Conservation (phyloP, 129 eudicot species). For the Flaveria ramosissima region DNA sequence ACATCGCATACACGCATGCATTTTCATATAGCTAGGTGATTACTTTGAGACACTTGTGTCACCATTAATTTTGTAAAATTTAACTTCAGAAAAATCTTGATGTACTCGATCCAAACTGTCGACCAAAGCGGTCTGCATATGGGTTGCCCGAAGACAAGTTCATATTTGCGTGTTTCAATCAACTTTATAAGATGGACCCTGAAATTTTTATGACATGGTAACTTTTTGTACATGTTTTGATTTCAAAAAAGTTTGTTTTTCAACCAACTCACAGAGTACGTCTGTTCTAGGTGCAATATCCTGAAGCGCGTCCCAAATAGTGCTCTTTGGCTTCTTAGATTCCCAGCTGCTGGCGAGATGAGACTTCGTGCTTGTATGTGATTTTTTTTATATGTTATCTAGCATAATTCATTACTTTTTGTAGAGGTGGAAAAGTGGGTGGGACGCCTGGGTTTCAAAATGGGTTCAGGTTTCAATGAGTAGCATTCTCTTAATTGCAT, state of each 20-base stretch:
- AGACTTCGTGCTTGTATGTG: constrained; percentile 90
- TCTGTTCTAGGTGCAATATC: constrained; percentile 83
- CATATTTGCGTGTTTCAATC: constrained; percentile 90
- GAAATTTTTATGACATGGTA: constrained; percentile 91
- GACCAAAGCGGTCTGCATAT: constrained; percentile 85
- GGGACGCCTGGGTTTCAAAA: background rate
- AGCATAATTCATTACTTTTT: background rate
- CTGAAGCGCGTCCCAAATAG: constrained; percentile 93
- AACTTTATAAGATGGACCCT: constrained; percentile 97
- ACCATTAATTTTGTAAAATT: background rate
- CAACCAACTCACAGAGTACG: background rate
- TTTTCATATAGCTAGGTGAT: constrained; percentile 4
- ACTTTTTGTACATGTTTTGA: constrained; percentile 13
- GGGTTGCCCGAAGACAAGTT: constrained; percentile 93
- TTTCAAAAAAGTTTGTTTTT: background rate
- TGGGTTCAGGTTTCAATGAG: background rate
- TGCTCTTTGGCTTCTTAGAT: constrained; percentile 91
- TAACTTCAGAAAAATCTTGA: constrained; percentile 79
- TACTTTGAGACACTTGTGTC: constrained; percentile 1
- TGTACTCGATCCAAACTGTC: constrained; percentile 70
- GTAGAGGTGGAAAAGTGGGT: background rate
- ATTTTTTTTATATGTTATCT: background rate
- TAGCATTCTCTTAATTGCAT: background rate
- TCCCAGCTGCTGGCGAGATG: constrained; percentile 97
- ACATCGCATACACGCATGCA: background rate